phyloP scores from a whole-genome alignment of 306 rosid genomes.

The Vachellia collinsii region DNA sequence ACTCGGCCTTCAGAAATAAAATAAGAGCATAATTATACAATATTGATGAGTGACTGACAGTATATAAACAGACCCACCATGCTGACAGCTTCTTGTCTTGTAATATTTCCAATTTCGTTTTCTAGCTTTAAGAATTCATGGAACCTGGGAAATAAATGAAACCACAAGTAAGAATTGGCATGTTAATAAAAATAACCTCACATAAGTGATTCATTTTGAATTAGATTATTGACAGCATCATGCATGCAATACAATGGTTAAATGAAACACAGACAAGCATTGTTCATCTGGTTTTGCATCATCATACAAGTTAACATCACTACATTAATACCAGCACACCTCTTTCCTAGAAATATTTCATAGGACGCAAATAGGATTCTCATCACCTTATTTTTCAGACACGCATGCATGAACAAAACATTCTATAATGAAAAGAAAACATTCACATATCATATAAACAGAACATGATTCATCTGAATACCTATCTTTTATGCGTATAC shows the following conservation, averaged over 20 bases:
- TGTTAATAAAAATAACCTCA: background rate
- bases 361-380: background rate
- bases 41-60: slow-evolving; percentile 37
- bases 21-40: slow-evolving; percentile 3
- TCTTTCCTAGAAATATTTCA: background rate
- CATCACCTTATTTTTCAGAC: background rate
- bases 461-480: background rate
- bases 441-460: background rate
- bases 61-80: slow-evolving; percentile 67
- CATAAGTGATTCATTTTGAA: slow-evolving; percentile 3
- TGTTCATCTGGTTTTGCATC: background rate
- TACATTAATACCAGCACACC: background rate
- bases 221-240: slow-evolving; percentile 27
- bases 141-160: slow-evolving; percentile 63
- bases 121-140: slow-evolving; percentile 95
- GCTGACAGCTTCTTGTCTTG: slow-evolving; percentile 99
- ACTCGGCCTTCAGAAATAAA: slow-evolving; percentile 22
- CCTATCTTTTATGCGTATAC: background rate
- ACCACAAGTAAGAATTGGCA: slow-evolving; percentile 28
- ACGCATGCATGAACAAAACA: background rate
- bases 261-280: slow-evolving; percentile 14
- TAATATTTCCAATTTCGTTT: slow-evolving; percentile 98
- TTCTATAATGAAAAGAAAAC: background rate
- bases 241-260: background rate
- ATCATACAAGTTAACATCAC: background rate